Evolutionary conservation across 2,329 filamentous ascomycete genomes (phyloP).

Genomic region (Epichloe festucae): DNA sequence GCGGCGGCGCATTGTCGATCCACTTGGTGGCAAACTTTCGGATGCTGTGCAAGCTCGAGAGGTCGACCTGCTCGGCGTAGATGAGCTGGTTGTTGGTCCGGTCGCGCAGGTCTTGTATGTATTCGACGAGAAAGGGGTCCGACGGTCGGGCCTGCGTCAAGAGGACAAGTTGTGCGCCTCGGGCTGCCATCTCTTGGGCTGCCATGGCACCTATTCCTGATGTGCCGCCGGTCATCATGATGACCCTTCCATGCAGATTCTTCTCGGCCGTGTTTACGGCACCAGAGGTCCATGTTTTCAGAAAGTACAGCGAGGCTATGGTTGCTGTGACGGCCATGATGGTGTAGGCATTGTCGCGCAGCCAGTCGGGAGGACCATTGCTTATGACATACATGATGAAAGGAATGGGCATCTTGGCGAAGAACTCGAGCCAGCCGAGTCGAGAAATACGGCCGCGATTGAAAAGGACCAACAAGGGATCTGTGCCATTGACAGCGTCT

Average conservation of each 20-base stretch:
- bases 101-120: slow-evolving; percentile 74
- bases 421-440: background rate
- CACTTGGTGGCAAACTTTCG: slow-evolving; percentile 91
- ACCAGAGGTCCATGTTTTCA: slow-evolving; percentile 70
- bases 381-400: slow-evolving; percentile 33
- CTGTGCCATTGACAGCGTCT: background rate
- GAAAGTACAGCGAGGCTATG: slow-evolving; percentile 26
- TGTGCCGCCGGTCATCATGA: slow-evolving; percentile 89
- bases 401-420: slow-evolving; percentile 36
- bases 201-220: slow-evolving; percentile 78
- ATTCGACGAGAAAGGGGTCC: slow-evolving; percentile 84
- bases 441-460: background rate
- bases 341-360: slow-evolving; percentile 30
- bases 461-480: background rate
- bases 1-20: slow-evolving; percentile 88
- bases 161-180: slow-evolving; percentile 83
- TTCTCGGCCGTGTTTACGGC: slow-evolving; percentile 62
- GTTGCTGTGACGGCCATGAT: slow-evolving; percentile 27
- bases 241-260: slow-evolving; percentile 83
- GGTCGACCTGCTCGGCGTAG: slow-evolving; percentile 89
- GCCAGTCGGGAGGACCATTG: slow-evolving; percentile 36
- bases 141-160: slow-evolving; percentile 70
- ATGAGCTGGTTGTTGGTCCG: slow-evolving; percentile 73
- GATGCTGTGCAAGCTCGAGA: slow-evolving; percentile 78
- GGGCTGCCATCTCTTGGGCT: slow-evolving; percentile 58